These are phyloP conservation scores for Penicillium sp. DNA, from an alignment of 2,329 filamentous ascomycete species.

Conservation along the genomic window DNA sequence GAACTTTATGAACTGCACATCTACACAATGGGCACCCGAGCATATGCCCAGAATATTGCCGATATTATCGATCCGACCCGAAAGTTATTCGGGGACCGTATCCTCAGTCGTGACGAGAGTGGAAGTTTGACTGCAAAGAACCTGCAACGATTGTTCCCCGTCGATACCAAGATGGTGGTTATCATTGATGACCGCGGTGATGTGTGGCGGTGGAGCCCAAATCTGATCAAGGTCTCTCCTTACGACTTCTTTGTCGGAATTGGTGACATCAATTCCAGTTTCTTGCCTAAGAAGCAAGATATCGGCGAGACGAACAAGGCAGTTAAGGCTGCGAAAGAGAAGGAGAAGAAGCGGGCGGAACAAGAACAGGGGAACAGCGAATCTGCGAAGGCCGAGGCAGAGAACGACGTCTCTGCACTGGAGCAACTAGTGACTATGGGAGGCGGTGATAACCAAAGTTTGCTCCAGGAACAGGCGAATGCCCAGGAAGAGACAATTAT, in stretches of 20 bases:
- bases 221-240: slow-evolving; percentile 88
- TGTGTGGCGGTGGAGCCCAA: slow-evolving; percentile 90
- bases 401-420: slow-evolving; percentile 53
- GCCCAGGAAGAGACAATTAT: slow-evolving; percentile 84
- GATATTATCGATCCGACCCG: slow-evolving; percentile 87
- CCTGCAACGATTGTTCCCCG: slow-evolving; percentile 83
- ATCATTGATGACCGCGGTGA: slow-evolving; percentile 97
- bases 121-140: slow-evolving; percentile 89
- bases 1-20: slow-evolving; percentile 91
- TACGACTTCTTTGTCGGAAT: slow-evolving; percentile 99
- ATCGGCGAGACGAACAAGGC: slow-evolving; percentile 47
- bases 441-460: slow-evolving; percentile 61
- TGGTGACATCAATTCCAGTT: slow-evolving; percentile 97
- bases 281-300: slow-evolving; percentile 71
- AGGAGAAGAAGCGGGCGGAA: slow-evolving; percentile 22
- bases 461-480: slow-evolving; percentile 70
- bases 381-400: slow-evolving; percentile 21
- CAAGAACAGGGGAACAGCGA: slow-evolving; percentile 34
- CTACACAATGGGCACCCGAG: slow-evolving; percentile 97
- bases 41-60: slow-evolving; percentile 90
- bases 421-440: slow-evolving; percentile 75
- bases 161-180: slow-evolving; percentile 98
- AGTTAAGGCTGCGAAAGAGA: slow-evolving; percentile 26
- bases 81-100: slow-evolving; percentile 86
- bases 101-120: slow-evolving; percentile 95